phyloP scores from a whole-genome alignment of 2,329 filamentous ascomycete genomes.

The Gliomastix tumulicola region DNA sequence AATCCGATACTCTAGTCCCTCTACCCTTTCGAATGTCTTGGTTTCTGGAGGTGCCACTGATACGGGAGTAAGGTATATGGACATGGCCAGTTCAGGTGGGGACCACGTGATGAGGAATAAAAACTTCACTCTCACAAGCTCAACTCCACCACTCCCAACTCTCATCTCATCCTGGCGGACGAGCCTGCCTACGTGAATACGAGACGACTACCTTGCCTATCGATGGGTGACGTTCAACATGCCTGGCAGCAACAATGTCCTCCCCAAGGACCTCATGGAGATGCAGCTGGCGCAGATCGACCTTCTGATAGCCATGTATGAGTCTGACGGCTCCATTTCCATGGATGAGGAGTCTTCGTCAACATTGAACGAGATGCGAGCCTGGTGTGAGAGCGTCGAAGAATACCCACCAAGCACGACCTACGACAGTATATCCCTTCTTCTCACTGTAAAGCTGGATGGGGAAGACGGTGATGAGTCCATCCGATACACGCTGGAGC shows the following conservation, averaged over 20 bases:
- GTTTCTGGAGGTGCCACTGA: too few relatives aligned
- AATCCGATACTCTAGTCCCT: too few relatives aligned
- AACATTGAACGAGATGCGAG: constrained; percentile 10
- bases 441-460: constrained; percentile 15
- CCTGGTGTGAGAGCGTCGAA: constrained; percentile 12
- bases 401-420: constrained; percentile 3
- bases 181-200: too few relatives aligned
- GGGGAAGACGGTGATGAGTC: constrained; percentile 4
- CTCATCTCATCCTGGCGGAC: too few relatives aligned
- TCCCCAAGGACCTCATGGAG: constrained; percentile 36
- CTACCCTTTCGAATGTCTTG: too few relatives aligned
- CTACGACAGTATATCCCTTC: constrained; percentile 10
- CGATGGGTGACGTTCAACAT: too few relatives aligned
- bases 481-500: constrained; percentile 11
- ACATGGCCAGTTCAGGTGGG: too few relatives aligned
- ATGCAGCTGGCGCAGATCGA: constrained; percentile 41
- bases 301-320: constrained; percentile 46
- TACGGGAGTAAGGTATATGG: too few relatives aligned
- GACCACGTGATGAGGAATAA: too few relatives aligned
- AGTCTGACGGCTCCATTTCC: constrained; percentile 22
- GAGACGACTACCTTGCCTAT: too few relatives aligned
- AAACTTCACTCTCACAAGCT: too few relatives aligned
- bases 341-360: constrained; percentile 13
- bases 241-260: constrained; percentile 6
- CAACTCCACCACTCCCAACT: too few relatives aligned